Conservation (phyloP, 768 basidiomycete genomes). For the Mycena venus region DNA sequence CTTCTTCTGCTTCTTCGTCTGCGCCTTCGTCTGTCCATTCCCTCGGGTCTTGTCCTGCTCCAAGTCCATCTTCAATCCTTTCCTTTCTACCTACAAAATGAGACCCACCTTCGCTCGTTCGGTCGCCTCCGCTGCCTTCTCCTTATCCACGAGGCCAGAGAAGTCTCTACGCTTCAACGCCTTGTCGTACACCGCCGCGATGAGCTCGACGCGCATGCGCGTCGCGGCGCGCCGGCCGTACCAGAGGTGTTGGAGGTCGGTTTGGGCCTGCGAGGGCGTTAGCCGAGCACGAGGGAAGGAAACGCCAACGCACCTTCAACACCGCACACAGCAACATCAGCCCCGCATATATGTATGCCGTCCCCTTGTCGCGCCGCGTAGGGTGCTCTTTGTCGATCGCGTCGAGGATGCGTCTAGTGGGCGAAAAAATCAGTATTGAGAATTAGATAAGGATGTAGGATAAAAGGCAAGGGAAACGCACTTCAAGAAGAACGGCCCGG, state of each 20-base stretch:
- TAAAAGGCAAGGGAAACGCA: slow-evolving; percentile 41
- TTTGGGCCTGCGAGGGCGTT: not conserved
- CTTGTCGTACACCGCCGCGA: slow-evolving; percentile 92
- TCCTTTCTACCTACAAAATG: too few species aligned
- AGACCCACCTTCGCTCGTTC: too few species aligned
- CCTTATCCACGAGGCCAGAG: slow-evolving; percentile 73
- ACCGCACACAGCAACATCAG: slow-evolving; percentile 76
- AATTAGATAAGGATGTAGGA: not conserved
- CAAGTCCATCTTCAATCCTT: too few species aligned
- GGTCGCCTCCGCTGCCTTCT: slow-evolving; percentile 8
- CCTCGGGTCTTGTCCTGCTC: too few species aligned
- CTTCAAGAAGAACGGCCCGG: slow-evolving; percentile 89
- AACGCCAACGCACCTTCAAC: slow-evolving; percentile 59
- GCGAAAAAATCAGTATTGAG: not conserved
- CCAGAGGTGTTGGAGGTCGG: slow-evolving; percentile 81
- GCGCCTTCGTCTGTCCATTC: not conserved
- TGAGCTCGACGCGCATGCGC: slow-evolving; percentile 82
- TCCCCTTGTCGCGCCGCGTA: slow-evolving; percentile 62
- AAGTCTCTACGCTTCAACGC: slow-evolving; percentile 87
- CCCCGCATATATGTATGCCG: slow-evolving; percentile 85
- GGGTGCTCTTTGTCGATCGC: slow-evolving; percentile 54
- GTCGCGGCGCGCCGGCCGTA: slow-evolving; percentile 80
- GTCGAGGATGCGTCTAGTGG: slow-evolving; percentile 29
- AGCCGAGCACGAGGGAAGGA: slow-evolving; percentile 68
- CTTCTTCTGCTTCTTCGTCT: not conserved